Evolutionary conservation across 2,329 filamentous ascomycete species (phyloP).

Genomic region (Aspergillus sp.): DNA sequence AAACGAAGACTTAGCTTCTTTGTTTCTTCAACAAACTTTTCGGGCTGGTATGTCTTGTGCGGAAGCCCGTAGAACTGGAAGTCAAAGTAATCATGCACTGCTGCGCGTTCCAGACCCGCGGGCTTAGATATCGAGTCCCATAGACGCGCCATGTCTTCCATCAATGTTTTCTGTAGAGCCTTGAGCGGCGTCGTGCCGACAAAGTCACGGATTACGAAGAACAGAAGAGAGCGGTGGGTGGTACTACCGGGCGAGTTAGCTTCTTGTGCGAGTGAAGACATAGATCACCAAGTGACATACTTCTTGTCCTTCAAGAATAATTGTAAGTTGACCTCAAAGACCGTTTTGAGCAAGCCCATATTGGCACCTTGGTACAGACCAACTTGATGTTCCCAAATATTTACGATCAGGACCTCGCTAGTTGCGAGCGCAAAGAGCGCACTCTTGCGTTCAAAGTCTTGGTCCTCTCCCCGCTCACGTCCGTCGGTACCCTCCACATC

Average conservation of each 20-base stretch:
- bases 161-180: constrained; percentile 85
- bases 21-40: constrained; percentile 82
- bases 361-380: constrained; percentile 97
- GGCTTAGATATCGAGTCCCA: constrained; percentile 95
- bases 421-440: constrained; percentile 95
- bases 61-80: constrained; percentile 95
- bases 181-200: constrained; percentile 85
- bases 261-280: constrained; percentile 15
- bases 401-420: constrained; percentile 96
- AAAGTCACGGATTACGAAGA: constrained; percentile 98
- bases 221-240: constrained; percentile 84
- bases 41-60: constrained; percentile 93
- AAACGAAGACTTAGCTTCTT: constrained; percentile 79
- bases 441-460: constrained; percentile 98
- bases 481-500: constrained; percentile 98
- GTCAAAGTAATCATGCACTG: constrained; percentile 97
- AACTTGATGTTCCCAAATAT: constrained; percentile 99
- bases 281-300: constrained; percentile 50
- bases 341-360: constrained; percentile 97
- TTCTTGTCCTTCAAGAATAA: constrained; percentile 94
- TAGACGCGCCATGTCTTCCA: constrained; percentile 87
- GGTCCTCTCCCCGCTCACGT: constrained; percentile 92
- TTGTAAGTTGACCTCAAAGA: constrained; percentile 97
- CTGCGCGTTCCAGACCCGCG: constrained; percentile 78
- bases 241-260: constrained; percentile 55